Percentiles rank a stretch among this genome's conserved stretches.
Evolutionary conservation across 1,284 basidiomycete species (phyloP).

Genomic region (Apiotrichum porosum): DNA sequence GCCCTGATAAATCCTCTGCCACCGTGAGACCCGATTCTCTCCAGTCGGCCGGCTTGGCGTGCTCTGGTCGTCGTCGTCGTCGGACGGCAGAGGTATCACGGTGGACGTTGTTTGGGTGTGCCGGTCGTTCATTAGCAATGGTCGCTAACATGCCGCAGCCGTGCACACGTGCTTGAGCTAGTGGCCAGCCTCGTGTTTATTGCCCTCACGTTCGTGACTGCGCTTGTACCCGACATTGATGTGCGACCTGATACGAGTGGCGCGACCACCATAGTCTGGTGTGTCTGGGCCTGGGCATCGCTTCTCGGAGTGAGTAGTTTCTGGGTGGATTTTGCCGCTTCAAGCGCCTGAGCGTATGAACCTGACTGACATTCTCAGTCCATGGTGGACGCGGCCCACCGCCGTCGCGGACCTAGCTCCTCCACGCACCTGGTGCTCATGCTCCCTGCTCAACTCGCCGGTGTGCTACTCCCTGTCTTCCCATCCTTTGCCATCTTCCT

Average conservation of each 20-base stretch:
- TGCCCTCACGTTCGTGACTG: constrained; percentile 16
- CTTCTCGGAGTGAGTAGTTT: constrained; percentile 9
- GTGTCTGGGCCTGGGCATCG: constrained; percentile 15
- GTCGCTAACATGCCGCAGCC: too few species aligned
- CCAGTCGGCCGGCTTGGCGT: too few species aligned
- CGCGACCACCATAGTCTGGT: constrained; percentile 13
- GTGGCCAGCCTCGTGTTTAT: constrained; percentile 12
- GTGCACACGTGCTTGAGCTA: constrained; percentile 17
- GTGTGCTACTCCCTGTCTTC: constrained; percentile 7
- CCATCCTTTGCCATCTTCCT: constrained; percentile 6
- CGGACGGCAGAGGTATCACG: too few species aligned
- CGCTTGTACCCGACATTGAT: constrained; percentile 16
- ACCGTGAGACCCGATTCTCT: too few species aligned
- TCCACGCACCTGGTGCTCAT: constrained; percentile 15
- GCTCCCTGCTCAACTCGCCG: constrained; percentile 13
- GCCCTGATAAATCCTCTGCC: too few species aligned
- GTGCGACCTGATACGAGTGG: constrained; percentile 9
- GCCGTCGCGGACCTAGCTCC: constrained; percentile 10
- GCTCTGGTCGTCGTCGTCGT: too few species aligned
- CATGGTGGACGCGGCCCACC: constrained; percentile 10
- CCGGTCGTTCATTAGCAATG: too few species aligned
- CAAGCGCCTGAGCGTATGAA: neutral
- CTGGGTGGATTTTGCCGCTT: neutral
- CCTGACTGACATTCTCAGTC: constrained; percentile 9
- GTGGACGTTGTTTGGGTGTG: too few species aligned